phyloP scores from a whole-genome alignment of 2,329 filamentous ascomycete genomes.

The Thelonectria discophora region DNA sequence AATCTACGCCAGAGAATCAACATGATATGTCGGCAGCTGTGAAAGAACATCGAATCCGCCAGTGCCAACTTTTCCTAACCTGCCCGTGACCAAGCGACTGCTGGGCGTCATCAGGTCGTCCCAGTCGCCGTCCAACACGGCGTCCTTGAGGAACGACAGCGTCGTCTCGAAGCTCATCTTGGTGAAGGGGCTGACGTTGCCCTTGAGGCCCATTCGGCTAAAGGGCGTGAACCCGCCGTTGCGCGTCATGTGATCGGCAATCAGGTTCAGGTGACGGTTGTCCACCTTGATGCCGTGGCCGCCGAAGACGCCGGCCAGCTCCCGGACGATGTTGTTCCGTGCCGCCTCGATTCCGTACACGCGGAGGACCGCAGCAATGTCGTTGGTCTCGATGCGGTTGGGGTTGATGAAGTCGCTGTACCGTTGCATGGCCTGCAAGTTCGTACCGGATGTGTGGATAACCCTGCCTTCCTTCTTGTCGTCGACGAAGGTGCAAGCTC shows the following conservation, averaged over 20 bases:
- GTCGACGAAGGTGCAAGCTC: conserved; percentile 71
- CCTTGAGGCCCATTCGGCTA: conserved; percentile 86
- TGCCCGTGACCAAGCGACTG: conserved; percentile 87
- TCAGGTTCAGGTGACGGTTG: conserved; percentile 90
- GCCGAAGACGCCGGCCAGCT: conserved; percentile 85
- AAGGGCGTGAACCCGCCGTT: conserved; percentile 90
- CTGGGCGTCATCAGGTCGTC: conserved; percentile 89
- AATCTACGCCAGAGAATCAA: conserved; percentile 44
- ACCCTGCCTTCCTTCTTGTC: conserved; percentile 63
- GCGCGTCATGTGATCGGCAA: conserved; percentile 98
- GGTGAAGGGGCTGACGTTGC: conserved; percentile 89
- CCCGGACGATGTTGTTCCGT: conserved; percentile 84
- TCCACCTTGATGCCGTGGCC: conserved; percentile 94
- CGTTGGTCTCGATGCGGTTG: conserved; percentile 88
- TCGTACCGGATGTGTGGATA: conserved; percentile 85
- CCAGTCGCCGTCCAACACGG: conserved; percentile 87
- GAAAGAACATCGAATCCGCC: conserved; percentile 90
- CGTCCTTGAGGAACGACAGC: conserved; percentile 90
- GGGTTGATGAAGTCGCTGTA: conserved; percentile 88
- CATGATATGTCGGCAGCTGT: conserved; percentile 62
- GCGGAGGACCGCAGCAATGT: conserved; percentile 83
- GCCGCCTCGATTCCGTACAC: conserved; percentile 95
- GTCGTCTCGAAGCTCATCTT: conserved; percentile 99
- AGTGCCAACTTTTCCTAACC: conserved; percentile 83
- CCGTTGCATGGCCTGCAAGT: conserved; percentile 89